phyloP scores from a whole-genome alignment of 495 filamentous ascomycete genomes.

The Penicillium crystallinum region DNA sequence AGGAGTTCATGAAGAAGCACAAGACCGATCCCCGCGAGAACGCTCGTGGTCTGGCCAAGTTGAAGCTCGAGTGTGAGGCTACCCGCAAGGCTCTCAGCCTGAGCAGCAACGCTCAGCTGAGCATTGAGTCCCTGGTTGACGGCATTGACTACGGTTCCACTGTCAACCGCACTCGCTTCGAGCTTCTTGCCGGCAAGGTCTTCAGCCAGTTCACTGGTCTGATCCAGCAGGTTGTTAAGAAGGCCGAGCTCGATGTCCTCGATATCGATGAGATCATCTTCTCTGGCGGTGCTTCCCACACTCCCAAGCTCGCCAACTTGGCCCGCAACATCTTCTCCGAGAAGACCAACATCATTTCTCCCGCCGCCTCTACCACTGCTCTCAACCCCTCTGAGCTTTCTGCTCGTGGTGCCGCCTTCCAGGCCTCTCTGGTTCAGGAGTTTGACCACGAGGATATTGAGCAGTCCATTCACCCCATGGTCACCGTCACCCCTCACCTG shows the following conservation, averaged over 20 bases:
- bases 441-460: constrained; percentile 92
- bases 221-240: constrained; percentile 78
- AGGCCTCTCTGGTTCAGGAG: constrained; percentile 86
- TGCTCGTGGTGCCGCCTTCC: constrained; percentile 87
- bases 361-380: constrained; percentile 66
- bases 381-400: constrained; percentile 91
- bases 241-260: constrained; percentile 85
- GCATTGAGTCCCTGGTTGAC: constrained; percentile 79
- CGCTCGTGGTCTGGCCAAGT: constrained; percentile 76
- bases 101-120: constrained; percentile 81
- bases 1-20: constrained; percentile 96
- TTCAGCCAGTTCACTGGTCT: constrained; percentile 82
- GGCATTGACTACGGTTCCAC: constrained; percentile 87
- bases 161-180: constrained; percentile 89
- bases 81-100: constrained; percentile 86
- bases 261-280: constrained; percentile 95
- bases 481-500: constrained; percentile 89
- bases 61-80: constrained; percentile 84
- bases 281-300: constrained; percentile 88
- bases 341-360: constrained; percentile 73
- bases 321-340: constrained; percentile 73
- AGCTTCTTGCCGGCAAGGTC: constrained; percentile 78
- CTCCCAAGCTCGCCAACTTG: constrained; percentile 80
- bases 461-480: constrained; percentile 90
- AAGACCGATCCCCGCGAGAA: constrained; percentile 82